phyloP scores from a whole-genome alignment of 768 basidiomycete species.

The Trametes gibbosa region DNA sequence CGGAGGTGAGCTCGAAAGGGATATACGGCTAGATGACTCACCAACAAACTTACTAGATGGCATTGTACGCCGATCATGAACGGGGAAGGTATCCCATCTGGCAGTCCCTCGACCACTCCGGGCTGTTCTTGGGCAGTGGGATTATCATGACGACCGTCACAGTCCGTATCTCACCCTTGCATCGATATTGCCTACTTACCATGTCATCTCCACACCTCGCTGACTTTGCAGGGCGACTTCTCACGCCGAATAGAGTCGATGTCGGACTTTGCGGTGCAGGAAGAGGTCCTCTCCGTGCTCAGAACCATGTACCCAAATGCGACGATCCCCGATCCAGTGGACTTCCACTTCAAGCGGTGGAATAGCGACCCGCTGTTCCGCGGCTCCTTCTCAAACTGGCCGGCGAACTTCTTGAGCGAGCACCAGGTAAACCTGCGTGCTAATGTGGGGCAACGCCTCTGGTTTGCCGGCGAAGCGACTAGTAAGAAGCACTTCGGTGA shows the following conservation, averaged over 20 bases:
- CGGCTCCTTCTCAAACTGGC: constrained; percentile 72
- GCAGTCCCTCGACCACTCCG: constrained; percentile 59
- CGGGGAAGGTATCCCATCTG: constrained; percentile 67
- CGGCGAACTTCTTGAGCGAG: constrained; percentile 51
- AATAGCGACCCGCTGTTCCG: constrained; percentile 47
- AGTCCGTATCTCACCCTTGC: constrained; percentile 20
- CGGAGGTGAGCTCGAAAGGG: constrained; percentile 30
- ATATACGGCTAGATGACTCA: too few relatives aligned
- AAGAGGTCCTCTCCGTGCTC: constrained; percentile 57
- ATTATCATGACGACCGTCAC: constrained; percentile 54
- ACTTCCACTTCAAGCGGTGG: constrained; percentile 59
- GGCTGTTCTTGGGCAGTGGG: constrained; percentile 59
- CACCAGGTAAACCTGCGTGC: constrained; percentile 56
- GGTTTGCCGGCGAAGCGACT: constrained; percentile 66
- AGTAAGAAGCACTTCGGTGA: constrained; percentile 56
- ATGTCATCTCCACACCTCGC: not conserved
- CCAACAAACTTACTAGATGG: constrained; percentile 37
- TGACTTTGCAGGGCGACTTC: constrained; percentile 51
- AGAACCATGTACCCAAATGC: constrained; percentile 55
- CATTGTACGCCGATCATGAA: constrained; percentile 55
- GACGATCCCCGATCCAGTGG: constrained; percentile 52
- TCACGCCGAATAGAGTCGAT: constrained; percentile 57
- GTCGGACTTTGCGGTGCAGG: constrained; percentile 42
- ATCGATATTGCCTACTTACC: not conserved
- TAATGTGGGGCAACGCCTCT: constrained; percentile 48